Base-by-base conservation (phyloP, 768 basidiomycete genomes). In the Psilocybe tampanensis region DNA sequence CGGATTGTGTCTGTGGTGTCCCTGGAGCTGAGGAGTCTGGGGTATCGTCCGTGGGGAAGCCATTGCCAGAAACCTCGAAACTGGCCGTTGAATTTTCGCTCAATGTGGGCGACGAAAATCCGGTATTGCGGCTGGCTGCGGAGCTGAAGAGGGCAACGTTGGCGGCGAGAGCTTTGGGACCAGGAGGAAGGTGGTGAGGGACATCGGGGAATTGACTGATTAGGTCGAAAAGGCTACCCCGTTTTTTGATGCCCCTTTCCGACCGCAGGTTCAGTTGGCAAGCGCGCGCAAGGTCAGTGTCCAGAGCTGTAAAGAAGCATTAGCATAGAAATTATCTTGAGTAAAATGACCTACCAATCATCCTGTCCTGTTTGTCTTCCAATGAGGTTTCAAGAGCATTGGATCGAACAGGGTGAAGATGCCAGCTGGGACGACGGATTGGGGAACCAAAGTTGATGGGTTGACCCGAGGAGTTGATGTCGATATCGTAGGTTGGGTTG, bases 291-390 rank as follows among this genome's bases (percentile, higher is more conserved):
- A 52, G 33, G 13, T 43, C 54, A 8, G 50, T 50, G 19, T 51
- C 43, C 33, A 68, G 64, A 2, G 59, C 26, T 44, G 62, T 68
- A 34, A 64, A 42, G n/a, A n/a, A 22, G 64, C 62, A 47, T 57
- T 65, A 64, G 15, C 12, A 24, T 34, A 13, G 13, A 8, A 26
- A 12, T 11, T 21, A 13, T 19, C 33, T 34, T 13, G 17, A 23
- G 12, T 18, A 13, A 22, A 36, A 18, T 8, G 15, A 26, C 62
- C n/a, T 39, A 66, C 67, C 44, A 19, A 56, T 59, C 23, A 62
- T 54, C 47, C 58, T 65, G 44, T 68, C 65, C 22, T 63, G 65
- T 22, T 62, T 62, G n/a, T 63, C 57, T 45, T 61, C 66, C 33
- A 62, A 47, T 18, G 61, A 58, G 5, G 54, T 52, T 22, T 68